Evolutionary conservation across 148 eudicot genomes (phyloP), one percentile per base, ranked within the genome.

Genomic region (Tetragonia tetragonoides): DNA sequence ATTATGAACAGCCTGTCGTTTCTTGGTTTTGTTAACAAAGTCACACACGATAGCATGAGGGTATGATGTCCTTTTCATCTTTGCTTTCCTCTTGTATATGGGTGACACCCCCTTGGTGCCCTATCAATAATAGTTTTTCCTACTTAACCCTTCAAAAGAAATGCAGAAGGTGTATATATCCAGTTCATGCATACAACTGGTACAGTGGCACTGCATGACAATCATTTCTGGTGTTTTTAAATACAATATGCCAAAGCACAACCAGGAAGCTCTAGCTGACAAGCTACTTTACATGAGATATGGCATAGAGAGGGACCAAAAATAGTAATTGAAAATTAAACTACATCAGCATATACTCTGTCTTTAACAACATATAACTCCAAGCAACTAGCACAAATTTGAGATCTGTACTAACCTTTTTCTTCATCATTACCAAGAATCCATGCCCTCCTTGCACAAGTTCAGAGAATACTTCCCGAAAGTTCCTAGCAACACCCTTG

Each of bases 401-500:
- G 44, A 40, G 56, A 66, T 23, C 23, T 73, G 20, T 56, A 79
- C 89, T 72, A 66, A 93, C 99, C 98, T 96, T 96, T 81, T 96
- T 96, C 90, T 96, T 93, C 97, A 89, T 91, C 98, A 93, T 96
- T 57, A 91, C 92, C 85, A 96, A 87, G 87, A 80, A 85, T 44
- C 99, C 99, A 81, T 93, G 92, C 60, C 99, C 99, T 75, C 98
- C 98, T 87, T 93, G 98, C 79, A 96, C 99, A 75, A 96, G 98
- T 78, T 96, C 98, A 66, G 97, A 87, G 77, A 96, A 96, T 46
- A 96, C 99, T 84, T 96, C 99, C 28, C 98, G 93, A 81, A 96
- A 96, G 86, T 96, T 92, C 82, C 94, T 89, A 47, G 98, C 99
- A 77, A 96, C 99, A 75, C 99, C 99, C 88, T 96, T 93, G 82